Conservation (phyloP, 352 stramenopile genomes). For the Phytophthora hibernalis region DNA sequence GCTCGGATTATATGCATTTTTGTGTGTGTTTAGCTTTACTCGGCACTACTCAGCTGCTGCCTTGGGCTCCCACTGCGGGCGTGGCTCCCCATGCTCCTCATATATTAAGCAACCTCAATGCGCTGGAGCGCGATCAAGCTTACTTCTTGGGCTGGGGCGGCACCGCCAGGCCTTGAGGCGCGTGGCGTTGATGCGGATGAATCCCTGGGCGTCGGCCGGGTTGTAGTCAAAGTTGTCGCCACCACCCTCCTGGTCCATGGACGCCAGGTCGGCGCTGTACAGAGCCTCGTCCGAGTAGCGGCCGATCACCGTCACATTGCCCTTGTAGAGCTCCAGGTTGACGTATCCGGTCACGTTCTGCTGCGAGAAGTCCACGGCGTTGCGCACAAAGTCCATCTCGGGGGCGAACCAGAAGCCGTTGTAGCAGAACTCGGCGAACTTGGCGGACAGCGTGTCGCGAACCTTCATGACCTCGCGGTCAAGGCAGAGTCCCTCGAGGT, state of each 20-base stretch:
- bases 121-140: slow-evolving; percentile 20
- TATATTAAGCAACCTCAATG: slow-evolving; percentile 36
- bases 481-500: slow-evolving; percentile 96
- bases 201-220: slow-evolving; percentile 96
- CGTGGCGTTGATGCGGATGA: slow-evolving; percentile 99
- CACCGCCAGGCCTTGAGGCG: slow-evolving; percentile 95
- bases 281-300: slow-evolving; percentile 93
- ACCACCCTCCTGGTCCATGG: slow-evolving; percentile 98
- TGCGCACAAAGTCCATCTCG: slow-evolving; percentile 98
- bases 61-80: neutral
- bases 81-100: slow-evolving; percentile 20
- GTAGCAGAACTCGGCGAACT: slow-evolving; percentile 99
- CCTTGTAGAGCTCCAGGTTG: slow-evolving; percentile 98
- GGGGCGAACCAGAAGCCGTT: slow-evolving; percentile 99
- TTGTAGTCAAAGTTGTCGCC: slow-evolving; percentile 98
- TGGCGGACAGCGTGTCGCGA: slow-evolving; percentile 92
- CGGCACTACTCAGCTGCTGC: slow-evolving; percentile 21
- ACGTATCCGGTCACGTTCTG: slow-evolving; percentile 95
- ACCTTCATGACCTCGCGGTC: slow-evolving; percentile 97
- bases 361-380: slow-evolving; percentile 96
- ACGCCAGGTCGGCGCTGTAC: slow-evolving; percentile 98
- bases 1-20: slow-evolving; percentile 36
- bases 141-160: slow-evolving; percentile 61
- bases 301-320: slow-evolving; percentile 95
- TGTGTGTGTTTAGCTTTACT: slow-evolving; percentile 28